phyloP scores from a whole-genome alignment of 768 basidiomycete species.

The Kwoniella sp. region DNA sequence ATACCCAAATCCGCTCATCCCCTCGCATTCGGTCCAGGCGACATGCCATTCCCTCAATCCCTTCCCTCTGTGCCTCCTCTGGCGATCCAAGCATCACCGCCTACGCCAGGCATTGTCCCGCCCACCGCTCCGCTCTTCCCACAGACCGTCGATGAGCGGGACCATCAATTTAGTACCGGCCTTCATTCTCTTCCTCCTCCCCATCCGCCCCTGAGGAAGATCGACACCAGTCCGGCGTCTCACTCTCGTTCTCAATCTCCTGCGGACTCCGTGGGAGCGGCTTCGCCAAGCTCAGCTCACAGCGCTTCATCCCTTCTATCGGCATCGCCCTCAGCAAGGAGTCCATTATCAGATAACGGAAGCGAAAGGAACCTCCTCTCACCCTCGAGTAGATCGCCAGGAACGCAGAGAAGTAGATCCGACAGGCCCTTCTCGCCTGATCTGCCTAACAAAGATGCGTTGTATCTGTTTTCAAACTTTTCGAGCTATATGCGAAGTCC shows the following conservation, averaged over 20 bases:
- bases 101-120: neutral
- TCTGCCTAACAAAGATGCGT: constrained; percentile 46
- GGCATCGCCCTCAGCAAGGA: neutral
- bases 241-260: too few relatives aligned
- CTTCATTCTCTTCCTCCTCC: neutral
- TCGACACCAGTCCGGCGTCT: too few relatives aligned
- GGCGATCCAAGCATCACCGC: neutral
- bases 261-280: neutral
- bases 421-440: constrained; percentile 43
- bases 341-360: neutral
- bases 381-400: neutral
- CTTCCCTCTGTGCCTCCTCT: neutral
- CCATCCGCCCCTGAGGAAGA: neutral
- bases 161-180: neutral
- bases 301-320: neutral
- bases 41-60: neutral
- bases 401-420: neutral
- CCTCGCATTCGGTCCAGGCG: neutral
- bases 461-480: constrained; percentile 54
- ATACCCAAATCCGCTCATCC: too few relatives aligned
- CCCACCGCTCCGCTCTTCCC: neutral
- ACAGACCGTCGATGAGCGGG: neutral
- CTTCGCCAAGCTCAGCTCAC: neutral
- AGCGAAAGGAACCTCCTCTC: neutral
- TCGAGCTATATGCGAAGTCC: constrained; percentile 53